Conservation (phyloP, 192 early-diverging fungal species). For the Cladochytrium replicatum region DNA sequence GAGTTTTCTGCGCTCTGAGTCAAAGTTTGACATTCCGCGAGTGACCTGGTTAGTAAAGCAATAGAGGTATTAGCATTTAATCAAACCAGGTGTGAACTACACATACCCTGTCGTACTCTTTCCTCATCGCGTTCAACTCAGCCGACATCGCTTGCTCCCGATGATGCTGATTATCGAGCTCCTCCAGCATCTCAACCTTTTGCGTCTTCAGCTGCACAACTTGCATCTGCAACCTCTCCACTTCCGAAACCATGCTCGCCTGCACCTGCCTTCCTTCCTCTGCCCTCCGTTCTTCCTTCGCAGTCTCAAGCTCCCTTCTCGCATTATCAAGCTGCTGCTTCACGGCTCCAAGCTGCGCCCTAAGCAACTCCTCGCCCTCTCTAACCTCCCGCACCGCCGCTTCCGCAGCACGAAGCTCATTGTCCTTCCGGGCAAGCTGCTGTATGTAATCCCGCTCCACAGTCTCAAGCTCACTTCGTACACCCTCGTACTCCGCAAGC, state of each 20-base stretch:
- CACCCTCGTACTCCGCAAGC: conserved; percentile 7
- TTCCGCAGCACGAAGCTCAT: conserved; percentile 4
- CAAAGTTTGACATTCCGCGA: conserved; percentile 5
- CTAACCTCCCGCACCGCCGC: conserved; percentile 2
- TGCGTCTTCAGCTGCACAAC: conserved; percentile 30
- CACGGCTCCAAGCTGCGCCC: conserved; percentile 6
- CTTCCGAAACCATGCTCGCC: conserved; percentile 3
- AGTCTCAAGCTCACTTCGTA: conserved; percentile 9
- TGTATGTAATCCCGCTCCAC: conserved; percentile 7
- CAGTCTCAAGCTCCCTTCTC: conserved; percentile 14
- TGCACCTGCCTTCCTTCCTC: conserved; percentile 15
- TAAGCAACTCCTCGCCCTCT: conserved; percentile 5
- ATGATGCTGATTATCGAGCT: conserved; percentile 30
- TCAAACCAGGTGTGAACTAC: neutral
- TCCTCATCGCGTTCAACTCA: conserved; percentile 19
- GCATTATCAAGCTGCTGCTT: conserved; percentile 19
- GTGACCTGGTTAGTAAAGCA: neutral
- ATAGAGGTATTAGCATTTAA: neutral
- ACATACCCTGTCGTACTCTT: conserved; percentile 19
- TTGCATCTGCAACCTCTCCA: conserved; percentile 31
- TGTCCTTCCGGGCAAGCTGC: conserved; percentile 2
- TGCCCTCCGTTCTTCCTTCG: conserved; percentile 9
- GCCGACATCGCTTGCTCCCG: conserved; percentile 13
- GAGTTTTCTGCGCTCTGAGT: conserved; percentile 10
- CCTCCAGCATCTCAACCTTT: conserved; percentile 31